Conservation (phyloP, 2,329 filamentous ascomycete genomes). For the Pseudofabraea citricarpa region DNA sequence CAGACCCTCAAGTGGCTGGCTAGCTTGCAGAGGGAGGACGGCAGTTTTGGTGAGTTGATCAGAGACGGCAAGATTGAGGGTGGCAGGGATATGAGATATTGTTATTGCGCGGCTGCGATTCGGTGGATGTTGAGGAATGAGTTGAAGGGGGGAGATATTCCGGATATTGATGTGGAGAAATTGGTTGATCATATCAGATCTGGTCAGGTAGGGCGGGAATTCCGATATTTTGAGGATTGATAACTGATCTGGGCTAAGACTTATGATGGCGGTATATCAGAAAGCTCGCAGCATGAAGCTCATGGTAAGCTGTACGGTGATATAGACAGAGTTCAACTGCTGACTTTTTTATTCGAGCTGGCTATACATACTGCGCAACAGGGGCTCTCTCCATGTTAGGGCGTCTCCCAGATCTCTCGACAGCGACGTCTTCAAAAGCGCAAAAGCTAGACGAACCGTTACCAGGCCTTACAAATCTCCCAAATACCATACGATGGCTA, state of each 20-base stretch:
- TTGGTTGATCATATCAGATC: slow-evolving; percentile 67
- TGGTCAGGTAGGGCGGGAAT: slow-evolving; percentile 44
- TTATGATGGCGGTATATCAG: slow-evolving; percentile 27
- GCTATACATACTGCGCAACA: slow-evolving; percentile 87
- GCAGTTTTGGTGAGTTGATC: slow-evolving; percentile 85
- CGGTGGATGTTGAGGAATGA: slow-evolving; percentile 75
- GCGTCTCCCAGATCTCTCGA: slow-evolving; percentile 18
- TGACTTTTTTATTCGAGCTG: slow-evolving; percentile 53
- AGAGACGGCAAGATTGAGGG: slow-evolving; percentile 59
- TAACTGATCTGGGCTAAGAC: slow-evolving; percentile 20
- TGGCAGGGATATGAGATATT: slow-evolving; percentile 80
- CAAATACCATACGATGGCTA: slow-evolving; percentile 46
- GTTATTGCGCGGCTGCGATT: slow-evolving; percentile 77
- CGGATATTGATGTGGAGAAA: slow-evolving; percentile 67
- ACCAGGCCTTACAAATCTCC: slow-evolving; percentile 29
- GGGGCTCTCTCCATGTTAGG: slow-evolving; percentile 67
- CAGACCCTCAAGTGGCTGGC: slow-evolving; percentile 71
- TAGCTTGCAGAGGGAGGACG: slow-evolving; percentile 72
- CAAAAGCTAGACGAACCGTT: slow-evolving; percentile 8
- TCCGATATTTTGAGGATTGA: slow-evolving; percentile 1
- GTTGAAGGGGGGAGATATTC: slow-evolving; percentile 42
- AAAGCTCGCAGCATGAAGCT: slow-evolving; percentile 27
- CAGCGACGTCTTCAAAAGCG: slow-evolving; percentile 1
- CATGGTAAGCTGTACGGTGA: slow-evolving; percentile 26
- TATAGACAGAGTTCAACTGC: too few relatives aligned